These are phyloP conservation scores for Ilex aquifolium DNA, from an alignment of 257 asterid species.

Conservation along the genomic window DNA sequence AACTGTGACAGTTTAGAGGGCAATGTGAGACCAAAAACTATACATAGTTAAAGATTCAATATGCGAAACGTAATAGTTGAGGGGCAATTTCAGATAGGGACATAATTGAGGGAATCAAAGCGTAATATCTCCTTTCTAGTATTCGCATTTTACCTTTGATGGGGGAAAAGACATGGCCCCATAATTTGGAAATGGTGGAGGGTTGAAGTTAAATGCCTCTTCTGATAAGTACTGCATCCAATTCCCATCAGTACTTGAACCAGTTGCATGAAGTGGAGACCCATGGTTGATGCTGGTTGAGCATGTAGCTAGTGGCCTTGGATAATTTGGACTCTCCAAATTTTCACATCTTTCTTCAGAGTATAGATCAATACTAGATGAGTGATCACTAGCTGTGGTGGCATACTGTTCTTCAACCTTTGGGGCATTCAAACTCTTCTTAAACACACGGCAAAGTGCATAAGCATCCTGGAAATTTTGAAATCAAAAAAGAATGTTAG, in stretches of 20 bases:
- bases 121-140: background rate
- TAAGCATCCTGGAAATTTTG: slow-evolving; percentile 61
- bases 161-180: slow-evolving; percentile 46
- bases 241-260: slow-evolving; percentile 36
- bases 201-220: slow-evolving; percentile 51
- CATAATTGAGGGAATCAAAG: too few species aligned
- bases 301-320: slow-evolving; percentile 24
- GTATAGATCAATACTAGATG: slow-evolving; percentile 52
- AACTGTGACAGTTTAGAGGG: too few species aligned
- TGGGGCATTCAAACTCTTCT: slow-evolving; percentile 73
- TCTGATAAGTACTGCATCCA: slow-evolving; percentile 86
- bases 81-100: too few species aligned
- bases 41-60: too few species aligned
- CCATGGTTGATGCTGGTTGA: slow-evolving; percentile 29
- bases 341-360: slow-evolving; percentile 48
- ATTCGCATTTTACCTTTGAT: slow-evolving; percentile 50
- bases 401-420: slow-evolving; percentile 54
- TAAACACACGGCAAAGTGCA: slow-evolving; percentile 92
- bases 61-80: too few species aligned
- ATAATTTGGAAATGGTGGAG: slow-evolving; percentile 34
- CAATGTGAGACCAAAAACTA: too few species aligned
- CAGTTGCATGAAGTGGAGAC: slow-evolving; percentile 21
- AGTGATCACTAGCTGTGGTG: slow-evolving; percentile 41
- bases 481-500: too few species aligned
- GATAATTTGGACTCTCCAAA: slow-evolving; percentile 39